Conservation (phyloP, 768 basidiomycete species). For the Tylopilus balloui region DNA sequence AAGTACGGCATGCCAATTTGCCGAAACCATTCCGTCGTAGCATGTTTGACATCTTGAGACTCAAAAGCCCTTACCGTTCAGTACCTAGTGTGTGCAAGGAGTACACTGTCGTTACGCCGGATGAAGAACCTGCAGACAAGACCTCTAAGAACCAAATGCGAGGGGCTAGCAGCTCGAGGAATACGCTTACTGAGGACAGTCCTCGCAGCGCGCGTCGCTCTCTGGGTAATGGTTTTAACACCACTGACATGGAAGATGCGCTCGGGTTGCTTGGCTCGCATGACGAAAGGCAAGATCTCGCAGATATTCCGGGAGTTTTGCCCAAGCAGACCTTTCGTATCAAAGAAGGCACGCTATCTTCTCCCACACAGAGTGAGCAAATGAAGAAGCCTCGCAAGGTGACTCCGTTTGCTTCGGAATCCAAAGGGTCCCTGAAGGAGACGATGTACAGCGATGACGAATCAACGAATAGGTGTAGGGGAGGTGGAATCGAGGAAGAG, state of each 20-base stretch:
- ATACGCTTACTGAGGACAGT: not conserved
- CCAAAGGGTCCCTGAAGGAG: not conserved
- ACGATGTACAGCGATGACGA: not conserved
- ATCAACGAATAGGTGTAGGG: not conserved
- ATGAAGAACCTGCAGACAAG: not conserved
- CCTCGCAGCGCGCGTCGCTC: not conserved
- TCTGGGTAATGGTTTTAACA: not conserved
- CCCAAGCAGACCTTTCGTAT: not conserved
- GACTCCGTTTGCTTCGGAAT: conserved; percentile 9
- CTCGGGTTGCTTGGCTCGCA: not conserved
- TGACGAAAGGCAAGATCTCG: not conserved
- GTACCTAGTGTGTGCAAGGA: not conserved
- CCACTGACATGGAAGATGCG: not conserved
- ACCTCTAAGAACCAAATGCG: not conserved
- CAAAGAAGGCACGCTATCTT: not conserved
- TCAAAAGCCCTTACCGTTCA: conserved; percentile 5
- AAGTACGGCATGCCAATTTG: not conserved
- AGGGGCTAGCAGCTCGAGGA: conserved; percentile 1
- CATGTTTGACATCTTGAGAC: conserved; percentile 23
- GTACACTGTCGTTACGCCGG: not conserved
- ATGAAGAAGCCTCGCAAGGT: conserved; percentile 1
- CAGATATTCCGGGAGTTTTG: not conserved
- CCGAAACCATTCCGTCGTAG: conserved; percentile 19
- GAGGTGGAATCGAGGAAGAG: not conserved
- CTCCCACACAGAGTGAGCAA: not conserved